phyloP scores from a whole-genome alignment of 2,329 filamentous ascomycete genomes.

The Aspergillus fumigatiaffinis region DNA sequence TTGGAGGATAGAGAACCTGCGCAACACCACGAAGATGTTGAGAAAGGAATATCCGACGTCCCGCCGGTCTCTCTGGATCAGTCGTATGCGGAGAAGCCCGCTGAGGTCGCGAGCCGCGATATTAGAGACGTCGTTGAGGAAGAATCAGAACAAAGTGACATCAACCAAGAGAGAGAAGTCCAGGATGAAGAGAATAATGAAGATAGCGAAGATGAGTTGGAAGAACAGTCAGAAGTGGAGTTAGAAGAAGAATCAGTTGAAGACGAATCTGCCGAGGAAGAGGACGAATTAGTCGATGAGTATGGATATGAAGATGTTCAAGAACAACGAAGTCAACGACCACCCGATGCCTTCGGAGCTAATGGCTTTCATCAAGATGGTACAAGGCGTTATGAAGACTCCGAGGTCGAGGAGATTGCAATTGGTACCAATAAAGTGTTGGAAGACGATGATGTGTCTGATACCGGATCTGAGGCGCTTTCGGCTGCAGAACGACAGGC shows the following conservation, averaged over 20 bases:
- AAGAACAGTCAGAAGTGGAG: background rate
- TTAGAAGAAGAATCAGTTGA: background rate
- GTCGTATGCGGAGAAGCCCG: background rate
- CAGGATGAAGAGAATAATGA: background rate
- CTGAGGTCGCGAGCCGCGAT: background rate
- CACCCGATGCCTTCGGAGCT: background rate
- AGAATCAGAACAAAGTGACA: background rate
- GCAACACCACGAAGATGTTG: background rate
- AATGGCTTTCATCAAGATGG: background rate
- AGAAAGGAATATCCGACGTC: background rate
- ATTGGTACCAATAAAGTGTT: constrained; percentile 25
- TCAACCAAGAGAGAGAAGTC: background rate
- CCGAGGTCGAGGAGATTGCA: constrained; percentile 5
- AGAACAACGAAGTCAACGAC: background rate
- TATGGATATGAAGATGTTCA: background rate
- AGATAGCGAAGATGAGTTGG: background rate
- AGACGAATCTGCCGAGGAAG: constrained; percentile 19
- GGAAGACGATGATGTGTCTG: constrained; percentile 27
- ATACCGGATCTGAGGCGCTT: background rate
- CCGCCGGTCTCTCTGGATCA: background rate
- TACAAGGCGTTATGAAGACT: background rate
- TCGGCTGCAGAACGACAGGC: background rate
- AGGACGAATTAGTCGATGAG: constrained; percentile 20
- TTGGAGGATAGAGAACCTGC: background rate
- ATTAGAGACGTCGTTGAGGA: background rate